Percentiles rank a stretch among this genome's conserved stretches.
Conservation (phyloP, 2,329 filamentous ascomycete species). For the Alternaria metachromatica region DNA sequence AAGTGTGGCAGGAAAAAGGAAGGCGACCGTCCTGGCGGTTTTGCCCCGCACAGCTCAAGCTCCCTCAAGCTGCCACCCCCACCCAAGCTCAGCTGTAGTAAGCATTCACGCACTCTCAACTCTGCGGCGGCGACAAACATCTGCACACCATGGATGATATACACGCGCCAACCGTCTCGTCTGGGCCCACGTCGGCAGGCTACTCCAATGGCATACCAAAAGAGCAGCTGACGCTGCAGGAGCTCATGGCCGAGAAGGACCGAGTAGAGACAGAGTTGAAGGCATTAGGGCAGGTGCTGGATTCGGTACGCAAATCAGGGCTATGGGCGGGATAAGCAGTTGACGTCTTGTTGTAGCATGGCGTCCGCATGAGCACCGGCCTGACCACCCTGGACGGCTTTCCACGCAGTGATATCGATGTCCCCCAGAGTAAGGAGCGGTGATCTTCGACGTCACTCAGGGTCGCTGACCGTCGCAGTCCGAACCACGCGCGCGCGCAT, state of each 20-base stretch:
- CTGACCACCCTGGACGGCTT: constrained; percentile 90
- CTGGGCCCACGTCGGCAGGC: constrained; percentile 72
- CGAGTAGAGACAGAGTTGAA: constrained; percentile 85
- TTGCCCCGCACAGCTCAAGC: constrained; percentile 22
- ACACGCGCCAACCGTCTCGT: constrained; percentile 74
- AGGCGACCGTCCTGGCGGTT: constrained; percentile 1
- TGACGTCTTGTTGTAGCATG: constrained; percentile 68
- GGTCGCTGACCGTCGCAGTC: constrained; percentile 69
- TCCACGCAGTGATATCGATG: constrained; percentile 90
- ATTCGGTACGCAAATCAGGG: constrained; percentile 68
- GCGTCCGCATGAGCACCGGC: constrained; percentile 88
- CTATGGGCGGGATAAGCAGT: constrained; percentile 5
- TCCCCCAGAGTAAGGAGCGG: constrained; percentile 77
- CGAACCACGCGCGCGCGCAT: constrained; percentile 92
- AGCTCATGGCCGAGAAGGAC: constrained; percentile 86
- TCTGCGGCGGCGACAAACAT: not conserved
- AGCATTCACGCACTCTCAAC: not conserved
- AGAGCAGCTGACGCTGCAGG: constrained; percentile 71
- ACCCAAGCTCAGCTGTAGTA: not conserved
- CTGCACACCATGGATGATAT: constrained; percentile 66
- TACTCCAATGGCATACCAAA: constrained; percentile 67
- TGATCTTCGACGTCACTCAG: constrained; percentile 66
- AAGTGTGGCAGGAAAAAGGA: not conserved
- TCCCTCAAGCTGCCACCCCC: constrained; percentile 9
- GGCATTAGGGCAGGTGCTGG: constrained; percentile 83